A percentile compares a stretch with the other conserved stretches of the same genome.
Conservation (phyloP, 2,329 filamentous ascomycete genomes). For the Myriangium duriaei region DNA sequence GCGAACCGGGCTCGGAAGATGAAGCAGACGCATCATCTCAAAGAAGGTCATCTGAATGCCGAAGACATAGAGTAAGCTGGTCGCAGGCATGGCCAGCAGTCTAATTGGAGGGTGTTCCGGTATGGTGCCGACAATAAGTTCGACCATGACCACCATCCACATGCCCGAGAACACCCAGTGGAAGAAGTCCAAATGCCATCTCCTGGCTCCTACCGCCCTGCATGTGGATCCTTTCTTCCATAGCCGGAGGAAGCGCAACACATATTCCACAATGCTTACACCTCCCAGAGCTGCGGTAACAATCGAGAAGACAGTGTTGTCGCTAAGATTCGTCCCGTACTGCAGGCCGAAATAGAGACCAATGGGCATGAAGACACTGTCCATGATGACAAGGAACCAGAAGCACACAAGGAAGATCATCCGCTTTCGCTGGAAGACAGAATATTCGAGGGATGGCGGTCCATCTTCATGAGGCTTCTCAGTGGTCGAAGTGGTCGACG, state of each 20-base stretch:
- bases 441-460: constrained; percentile 44
- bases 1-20: constrained; percentile 35
- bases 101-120: constrained; percentile 38
- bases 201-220: constrained; percentile 36
- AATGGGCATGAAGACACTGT: constrained; percentile 46
- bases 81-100: constrained; percentile 40
- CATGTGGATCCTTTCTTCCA: constrained; percentile 41
- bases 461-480: constrained; percentile 9
- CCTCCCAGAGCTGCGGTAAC: constrained; percentile 41
- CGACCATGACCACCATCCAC: constrained; percentile 45
- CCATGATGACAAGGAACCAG: constrained; percentile 47
- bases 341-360: constrained; percentile 49
- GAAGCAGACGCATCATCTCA: constrained; percentile 34
- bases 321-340: constrained; percentile 42
- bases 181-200: constrained; percentile 41
- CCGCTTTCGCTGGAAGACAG: constrained; percentile 40
- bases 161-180: constrained; percentile 44
- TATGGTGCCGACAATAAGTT: constrained; percentile 40
- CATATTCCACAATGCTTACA: constrained; percentile 43
- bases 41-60: constrained; percentile 39
- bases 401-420: constrained; percentile 39
- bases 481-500: not conserved
- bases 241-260: constrained; percentile 35
- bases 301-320: constrained; percentile 41
- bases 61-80: constrained; percentile 41